Evolutionary conservation across 2,329 filamentous ascomycete genomes (phyloP).

Genomic region (Penicillium fuscoglaucum): DNA sequence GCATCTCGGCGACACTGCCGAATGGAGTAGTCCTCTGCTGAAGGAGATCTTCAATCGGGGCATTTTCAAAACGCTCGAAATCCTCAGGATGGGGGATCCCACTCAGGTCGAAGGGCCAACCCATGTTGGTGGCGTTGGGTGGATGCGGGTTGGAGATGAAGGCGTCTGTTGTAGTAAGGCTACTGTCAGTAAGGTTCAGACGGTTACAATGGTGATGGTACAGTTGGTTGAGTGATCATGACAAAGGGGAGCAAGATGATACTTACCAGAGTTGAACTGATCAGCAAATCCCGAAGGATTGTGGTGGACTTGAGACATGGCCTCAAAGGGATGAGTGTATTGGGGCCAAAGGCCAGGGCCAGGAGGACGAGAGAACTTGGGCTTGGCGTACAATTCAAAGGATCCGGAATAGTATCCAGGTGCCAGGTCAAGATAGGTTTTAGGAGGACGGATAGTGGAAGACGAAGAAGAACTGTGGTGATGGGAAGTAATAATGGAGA

Average conservation of each 20-base stretch:
- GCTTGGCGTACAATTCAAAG: too few species aligned
- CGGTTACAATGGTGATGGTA: too few species aligned
- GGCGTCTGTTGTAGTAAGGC: not conserved
- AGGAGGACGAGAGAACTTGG: too few species aligned
- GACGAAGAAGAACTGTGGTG: not conserved
- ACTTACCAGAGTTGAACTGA: not conserved
- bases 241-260: not conserved
- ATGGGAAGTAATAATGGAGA: not conserved
- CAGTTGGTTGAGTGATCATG: not conserved
- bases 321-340: not conserved
- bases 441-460: not conserved
- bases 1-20: not conserved
- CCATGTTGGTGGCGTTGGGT: not conserved
- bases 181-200: not conserved
- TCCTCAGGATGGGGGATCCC: not conserved
- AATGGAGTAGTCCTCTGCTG: not conserved
- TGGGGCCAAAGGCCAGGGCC: not conserved
- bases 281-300: not conserved
- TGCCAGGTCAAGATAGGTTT: not conserved
- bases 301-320: not conserved
- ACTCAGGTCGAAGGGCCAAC: not conserved
- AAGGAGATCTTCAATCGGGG: not conserved
- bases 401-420: not conserved
- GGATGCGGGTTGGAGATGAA: accelerated
- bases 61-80: not conserved